These are phyloP conservation scores for Penicillium glabrum DNA, from an alignment of 2,329 filamentous ascomycete genomes.

Conservation along the genomic window DNA sequence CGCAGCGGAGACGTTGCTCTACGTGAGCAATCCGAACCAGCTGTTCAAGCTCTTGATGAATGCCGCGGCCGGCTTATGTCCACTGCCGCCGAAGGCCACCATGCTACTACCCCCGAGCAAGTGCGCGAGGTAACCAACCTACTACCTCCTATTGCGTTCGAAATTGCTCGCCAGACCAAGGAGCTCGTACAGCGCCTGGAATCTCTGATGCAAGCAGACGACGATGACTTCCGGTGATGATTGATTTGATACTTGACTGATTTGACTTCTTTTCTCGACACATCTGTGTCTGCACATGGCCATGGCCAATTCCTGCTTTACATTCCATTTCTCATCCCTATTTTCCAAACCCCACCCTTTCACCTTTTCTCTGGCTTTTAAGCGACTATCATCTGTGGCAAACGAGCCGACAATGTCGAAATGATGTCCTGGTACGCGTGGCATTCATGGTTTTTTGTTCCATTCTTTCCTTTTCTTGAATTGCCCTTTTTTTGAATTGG, in stretches of 20 bases:
- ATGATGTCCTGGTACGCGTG: conserved; percentile 23
- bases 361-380: conserved; percentile 21
- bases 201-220: conserved; percentile 33
- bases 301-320: not conserved
- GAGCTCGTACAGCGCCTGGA: conserved; percentile 61
- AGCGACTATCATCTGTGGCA: conserved; percentile 26
- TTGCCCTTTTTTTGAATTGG: not conserved
- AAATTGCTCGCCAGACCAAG: conserved; percentile 79
- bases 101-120: conserved; percentile 56
- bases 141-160: conserved; percentile 81
- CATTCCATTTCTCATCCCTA: conserved; percentile 5
- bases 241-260: conserved; percentile 9
- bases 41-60: conserved; percentile 52
- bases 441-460: conserved; percentile 15
- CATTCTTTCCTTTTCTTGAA: conserved; percentile 1
- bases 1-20: conserved; percentile 50
- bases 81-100: conserved; percentile 61
- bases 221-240: conserved; percentile 42
- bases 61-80: conserved; percentile 67
- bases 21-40: conserved; percentile 45
- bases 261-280: not conserved
- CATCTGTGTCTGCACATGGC: not conserved
- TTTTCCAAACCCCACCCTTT: not conserved
- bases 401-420: conserved; percentile 27
- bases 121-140: conserved; percentile 63